Evolutionary conservation across 169 alveolate species (phyloP), one percentile per base, ranked within the genome.

Genomic region (Plasmodium ovale): DNA sequence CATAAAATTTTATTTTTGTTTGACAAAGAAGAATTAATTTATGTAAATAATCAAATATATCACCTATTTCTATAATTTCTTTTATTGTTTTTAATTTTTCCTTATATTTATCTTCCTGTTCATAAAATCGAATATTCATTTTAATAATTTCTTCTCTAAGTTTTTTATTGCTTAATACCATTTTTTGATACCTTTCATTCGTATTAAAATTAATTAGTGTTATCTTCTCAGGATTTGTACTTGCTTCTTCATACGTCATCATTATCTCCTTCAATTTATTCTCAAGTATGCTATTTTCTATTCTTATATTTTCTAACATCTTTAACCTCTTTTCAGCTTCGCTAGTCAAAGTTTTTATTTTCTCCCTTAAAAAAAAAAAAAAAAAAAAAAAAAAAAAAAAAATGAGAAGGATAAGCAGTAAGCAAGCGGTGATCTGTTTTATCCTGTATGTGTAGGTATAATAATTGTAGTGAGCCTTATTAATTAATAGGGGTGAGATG

Each of bases 1-100:
- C 88, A 60, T 74, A 74, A 74, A 60, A 74, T 23, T 74, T 74
- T 44, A 74, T 74, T 44, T 74, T 74, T 0, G 88, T 74, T 14
- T 74, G 88, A 47, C 88, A 74, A 7, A 74, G 37, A 31, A 74
- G 25, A 35, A 74, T 47, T 74, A 74, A 35, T 35, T 74, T 74
- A 65, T 74, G 88, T 33, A 74, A 68, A 65, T 74, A 74, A 65
- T 74, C 88, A 39, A 74, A 74, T 4, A 74, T 74, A 14, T 74
- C 88, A 29, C 88, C 88, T n/a, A 74, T 74, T 59, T 74, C 88
- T n/a, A 74, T 68, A 14, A 74, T 68, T 54, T 74, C 88, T 60
- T 74, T 74, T 53, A 74, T 74, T 23, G 60, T 74, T 74, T 60
- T 74, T 21, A 74, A 35, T 74, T 74, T 74, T n/a, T 74, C 77